Conservation (phyloP, 2,329 filamentous ascomycete species). For the Alternaria novae-zelandiae region DNA sequence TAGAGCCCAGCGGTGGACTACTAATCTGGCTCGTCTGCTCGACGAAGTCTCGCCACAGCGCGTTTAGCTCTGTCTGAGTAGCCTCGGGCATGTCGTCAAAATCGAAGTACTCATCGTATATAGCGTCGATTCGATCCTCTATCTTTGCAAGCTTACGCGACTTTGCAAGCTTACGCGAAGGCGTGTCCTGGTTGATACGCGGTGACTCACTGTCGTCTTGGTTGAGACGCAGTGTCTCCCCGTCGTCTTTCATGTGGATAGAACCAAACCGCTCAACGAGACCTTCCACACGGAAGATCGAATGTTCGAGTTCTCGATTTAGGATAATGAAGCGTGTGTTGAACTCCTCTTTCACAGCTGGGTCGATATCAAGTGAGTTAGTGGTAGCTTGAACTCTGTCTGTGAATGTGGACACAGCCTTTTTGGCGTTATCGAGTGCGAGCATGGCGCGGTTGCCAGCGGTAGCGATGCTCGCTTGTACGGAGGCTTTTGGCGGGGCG, state of each 20-base stretch:
- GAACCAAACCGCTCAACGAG: too few relatives aligned
- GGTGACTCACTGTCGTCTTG: too few relatives aligned
- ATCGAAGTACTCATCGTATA: rapidly evolving
- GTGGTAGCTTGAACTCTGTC: background rate
- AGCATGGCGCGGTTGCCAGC: background rate
- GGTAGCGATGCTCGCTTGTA: background rate
- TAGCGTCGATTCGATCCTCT: background rate
- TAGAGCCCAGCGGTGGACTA: background rate
- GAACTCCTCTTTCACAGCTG: background rate
- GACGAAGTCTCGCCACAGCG: background rate
- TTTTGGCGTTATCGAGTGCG: background rate
- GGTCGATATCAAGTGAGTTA: background rate
- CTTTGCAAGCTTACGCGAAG: background rate
- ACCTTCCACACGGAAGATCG: too few relatives aligned
- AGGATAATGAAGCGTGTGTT: too few relatives aligned
- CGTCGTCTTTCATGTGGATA: too few relatives aligned
- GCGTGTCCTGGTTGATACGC: background rate
- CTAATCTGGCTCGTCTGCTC: background rate
- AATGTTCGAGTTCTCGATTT: too few relatives aligned
- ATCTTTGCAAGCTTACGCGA: background rate
- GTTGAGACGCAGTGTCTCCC: too few relatives aligned
- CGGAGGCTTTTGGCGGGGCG: background rate
- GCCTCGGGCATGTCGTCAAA: background rate
- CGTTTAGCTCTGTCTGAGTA: background rate
- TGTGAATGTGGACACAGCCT: background rate